Base-by-base conservation (phyloP, 306 rosid species). In the Ziziphus jujuba region DNA sequence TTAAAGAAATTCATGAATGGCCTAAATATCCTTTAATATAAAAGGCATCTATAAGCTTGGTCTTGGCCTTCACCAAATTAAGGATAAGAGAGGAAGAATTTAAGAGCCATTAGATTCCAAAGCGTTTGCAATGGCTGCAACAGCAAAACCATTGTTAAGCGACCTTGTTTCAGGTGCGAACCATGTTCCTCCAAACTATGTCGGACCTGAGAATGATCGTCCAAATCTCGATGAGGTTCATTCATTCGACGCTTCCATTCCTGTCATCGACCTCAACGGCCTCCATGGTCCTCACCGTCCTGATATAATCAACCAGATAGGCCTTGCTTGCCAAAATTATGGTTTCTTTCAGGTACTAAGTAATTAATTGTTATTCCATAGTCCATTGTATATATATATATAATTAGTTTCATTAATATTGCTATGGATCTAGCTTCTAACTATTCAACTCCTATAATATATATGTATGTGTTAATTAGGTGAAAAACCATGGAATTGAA, bases 341-440 rank as follows among this genome's bases (percentile, higher is more conserved):
- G 82, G 78, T 22, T 72, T 72, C 50, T 72, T 78, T 40, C 82
- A 61, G 78, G 82, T 78, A 47, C 15, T 28, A 28, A 28, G 2
- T 28, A 28, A 28, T 28, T 28, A 28, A 28, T 28, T 28, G 33
- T 28, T 28, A 28, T 28, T 28, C 33, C 33, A 28, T n/a, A n/a
- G n/a, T n/a, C n/a, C n/a, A n/a, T n/a, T n/a, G n/a, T n/a, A n/a
- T n/a, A n/a, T n/a, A n/a, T n/a, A n/a, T n/a, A n/a, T n/a, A n/a
- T n/a, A n/a, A n/a, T n/a, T n/a, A n/a, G n/a, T n/a, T n/a, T n/a
- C n/a, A n/a, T n/a, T n/a, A n/a, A n/a, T n/a, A n/a, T n/a, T n/a
- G n/a, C n/a, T n/a, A n/a, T n/a, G n/a, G n/a, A n/a, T 28, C 33
- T 28, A 28, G 33, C 33, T 28, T 28, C 33, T 28, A 28, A 28